Base-by-base conservation (phyloP, 495 filamentous ascomycete genomes). In the Immersiella caudata region DNA sequence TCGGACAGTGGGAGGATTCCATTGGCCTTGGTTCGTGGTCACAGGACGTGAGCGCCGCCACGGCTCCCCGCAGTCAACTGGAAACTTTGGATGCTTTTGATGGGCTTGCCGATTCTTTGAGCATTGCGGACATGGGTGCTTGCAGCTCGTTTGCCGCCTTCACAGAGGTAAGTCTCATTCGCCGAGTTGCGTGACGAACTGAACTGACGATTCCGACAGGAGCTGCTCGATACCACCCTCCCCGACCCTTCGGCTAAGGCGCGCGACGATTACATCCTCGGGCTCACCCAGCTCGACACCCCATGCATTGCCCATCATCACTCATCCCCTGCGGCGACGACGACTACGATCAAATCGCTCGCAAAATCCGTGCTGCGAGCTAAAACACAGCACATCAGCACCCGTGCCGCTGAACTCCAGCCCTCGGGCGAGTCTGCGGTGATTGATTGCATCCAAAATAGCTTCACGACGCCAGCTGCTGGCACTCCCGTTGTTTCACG, bases 221-320 rank as follows among this genome's bases (percentile, higher is more conserved):
- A 85, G 62, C 50, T 70, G 8, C 70, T 91, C 27, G 92, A 96
- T 70, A 76, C 85, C 11, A 88, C 87, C 49, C 75, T 85, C 21
- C 89, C 91, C 6, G 78, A 81, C 14, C 77, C 89, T 9, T 77
- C 85, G 0, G 81, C 86, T 11, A 90, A 88, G 70, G 78, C 82
- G 9, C 85, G 81, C 49, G 79, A 84, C 6, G 90, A 93, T 75
- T 92, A 86, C 66, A 80, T 87, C 36, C 82, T 91, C 55, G 89
- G 87, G 8, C 78, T 86, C 57, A 82, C 78, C 14, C 72, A 93
- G 2, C 74, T 96, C 18, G 83, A 91, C 70, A 84, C 86, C 4
- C 67, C 73, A 0, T 64, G 70, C 0, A 27, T 71, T 16, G 64
- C 65, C 11, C 68, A 72, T 1, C 74, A 81, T 54, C 58, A 73